These are phyloP conservation scores for Cryptococcus sp. DNA, from an alignment of 1,284 basidiomycete genomes.

Conservation along the genomic window DNA sequence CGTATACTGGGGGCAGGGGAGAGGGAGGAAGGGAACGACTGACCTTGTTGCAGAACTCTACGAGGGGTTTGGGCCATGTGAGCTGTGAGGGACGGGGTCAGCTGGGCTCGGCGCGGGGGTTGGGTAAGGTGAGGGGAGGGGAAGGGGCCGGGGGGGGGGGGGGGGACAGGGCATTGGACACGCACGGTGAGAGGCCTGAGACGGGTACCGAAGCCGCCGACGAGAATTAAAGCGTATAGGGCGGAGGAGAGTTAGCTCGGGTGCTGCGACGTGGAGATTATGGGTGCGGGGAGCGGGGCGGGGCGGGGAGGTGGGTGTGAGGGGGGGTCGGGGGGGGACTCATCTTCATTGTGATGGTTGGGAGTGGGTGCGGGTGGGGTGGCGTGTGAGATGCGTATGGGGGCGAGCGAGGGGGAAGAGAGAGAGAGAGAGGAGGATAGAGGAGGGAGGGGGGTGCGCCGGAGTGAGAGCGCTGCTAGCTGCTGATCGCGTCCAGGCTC, in stretches of 20 bases:
- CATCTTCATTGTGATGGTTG: slow-evolving; percentile 42
- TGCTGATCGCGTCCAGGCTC: background rate
- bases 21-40: slow-evolving; percentile 19
- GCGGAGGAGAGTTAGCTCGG: slow-evolving; percentile 21
- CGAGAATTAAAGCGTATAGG: slow-evolving; percentile 51
- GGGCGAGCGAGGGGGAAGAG: background rate
- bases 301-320: background rate
- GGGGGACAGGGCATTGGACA: background rate
- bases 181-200: slow-evolving; percentile 56
- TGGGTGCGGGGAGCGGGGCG: background rate
- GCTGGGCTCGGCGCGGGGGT: background rate
- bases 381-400: background rate
- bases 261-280: background rate
- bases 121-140: background rate
- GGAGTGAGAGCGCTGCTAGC: background rate
- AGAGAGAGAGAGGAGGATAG: background rate
- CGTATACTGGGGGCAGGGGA: background rate
- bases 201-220: slow-evolving; percentile 55
- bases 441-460: background rate
- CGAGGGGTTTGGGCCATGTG: slow-evolving; percentile 55
- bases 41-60: slow-evolving; percentile 55
- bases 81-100: slow-evolving; percentile 25
- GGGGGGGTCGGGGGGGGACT: slow-evolving; percentile 19
- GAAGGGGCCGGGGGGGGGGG: background rate
- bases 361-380: slow-evolving; percentile 1